A percentile compares a stretch with the other conserved stretches of the same genome.
Evolutionary conservation across 257 asterid genomes (phyloP).

Genomic region (Paraleonurus japonicus): DNA sequence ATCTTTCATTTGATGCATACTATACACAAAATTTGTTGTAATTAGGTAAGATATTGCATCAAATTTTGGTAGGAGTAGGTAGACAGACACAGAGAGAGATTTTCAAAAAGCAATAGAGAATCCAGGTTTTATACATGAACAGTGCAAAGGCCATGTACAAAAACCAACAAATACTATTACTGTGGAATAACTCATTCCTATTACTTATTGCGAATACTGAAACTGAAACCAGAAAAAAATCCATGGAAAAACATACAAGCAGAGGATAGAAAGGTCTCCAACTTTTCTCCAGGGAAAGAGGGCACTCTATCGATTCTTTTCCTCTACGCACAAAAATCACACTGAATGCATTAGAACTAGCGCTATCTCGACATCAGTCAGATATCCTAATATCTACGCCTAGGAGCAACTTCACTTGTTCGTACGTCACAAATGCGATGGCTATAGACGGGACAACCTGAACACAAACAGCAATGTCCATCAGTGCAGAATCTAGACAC

Average conservation of each 20-base stretch:
- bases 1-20: neutral
- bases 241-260: slow-evolving; percentile 26
- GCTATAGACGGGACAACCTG: slow-evolving; percentile 97
- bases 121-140: slow-evolving; percentile 22
- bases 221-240: slow-evolving; percentile 22
- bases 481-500: neutral
- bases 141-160: slow-evolving; percentile 12
- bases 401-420: slow-evolving; percentile 81
- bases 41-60: neutral
- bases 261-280: slow-evolving; percentile 18
- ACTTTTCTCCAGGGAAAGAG: slow-evolving; percentile 25
- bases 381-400: slow-evolving; percentile 90
- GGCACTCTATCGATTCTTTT: slow-evolving; percentile 12
- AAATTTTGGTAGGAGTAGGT: neutral
- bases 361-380: slow-evolving; percentile 50
- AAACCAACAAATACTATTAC: slow-evolving; percentile 25
- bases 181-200: slow-evolving; percentile 25
- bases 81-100: neutral
- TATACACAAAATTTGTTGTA: neutral
- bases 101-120: neutral
- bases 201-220: slow-evolving; percentile 31
- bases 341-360: slow-evolving; percentile 20
- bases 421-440: slow-evolving; percentile 86
- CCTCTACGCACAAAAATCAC: slow-evolving; percentile 49
- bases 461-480: slow-evolving; percentile 15